phyloP scores from a whole-genome alignment of 23 red algal genomes.

The Gracilaria vermiculophylla region DNA sequence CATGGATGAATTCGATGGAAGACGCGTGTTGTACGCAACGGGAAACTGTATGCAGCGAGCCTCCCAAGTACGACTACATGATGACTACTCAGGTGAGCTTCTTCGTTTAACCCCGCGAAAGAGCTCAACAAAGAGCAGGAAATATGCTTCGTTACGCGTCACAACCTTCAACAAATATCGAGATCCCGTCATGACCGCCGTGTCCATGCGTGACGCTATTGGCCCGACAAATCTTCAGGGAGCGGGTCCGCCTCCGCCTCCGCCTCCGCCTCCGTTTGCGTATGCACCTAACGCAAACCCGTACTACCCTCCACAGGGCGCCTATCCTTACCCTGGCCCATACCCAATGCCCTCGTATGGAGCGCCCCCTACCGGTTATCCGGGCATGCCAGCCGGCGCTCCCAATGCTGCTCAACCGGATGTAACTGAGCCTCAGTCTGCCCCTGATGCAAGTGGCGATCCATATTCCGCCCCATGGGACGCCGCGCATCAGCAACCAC shows the following conservation, averaged over 20 bases:
- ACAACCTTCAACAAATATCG: conserved; percentile 16
- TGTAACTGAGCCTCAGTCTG: neutral
- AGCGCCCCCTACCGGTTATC: neutral
- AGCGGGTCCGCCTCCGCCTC: neutral
- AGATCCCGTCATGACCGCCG: conserved; percentile 8
- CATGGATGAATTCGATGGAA: conserved; percentile 16
- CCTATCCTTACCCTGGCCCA: conserved; percentile 6
- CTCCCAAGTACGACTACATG: conserved; percentile 1
- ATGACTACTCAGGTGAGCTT: conserved; percentile 16
- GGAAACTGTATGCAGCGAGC: conserved; percentile 6
- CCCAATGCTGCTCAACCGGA: neutral
- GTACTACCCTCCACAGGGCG: neutral
- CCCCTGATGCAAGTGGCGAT: neutral
- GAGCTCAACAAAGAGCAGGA: conserved; percentile 9
- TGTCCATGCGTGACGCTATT: conserved; percentile 4
- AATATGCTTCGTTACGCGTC: neutral
- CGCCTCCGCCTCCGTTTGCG: neutral
- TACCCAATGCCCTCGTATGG: conserved; percentile 1
- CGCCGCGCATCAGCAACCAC: neutral
- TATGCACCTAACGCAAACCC: conserved; percentile 3
- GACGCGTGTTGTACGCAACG: conserved; percentile 7
- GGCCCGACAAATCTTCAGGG: neutral
- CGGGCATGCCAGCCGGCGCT: neutral
- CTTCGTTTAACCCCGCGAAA: neutral
- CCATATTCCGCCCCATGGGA: neutral